These are phyloP conservation scores for Backusella tuberculispora DNA, from an alignment of 192 early-diverging fungal genomes.

Conservation along the genomic window DNA sequence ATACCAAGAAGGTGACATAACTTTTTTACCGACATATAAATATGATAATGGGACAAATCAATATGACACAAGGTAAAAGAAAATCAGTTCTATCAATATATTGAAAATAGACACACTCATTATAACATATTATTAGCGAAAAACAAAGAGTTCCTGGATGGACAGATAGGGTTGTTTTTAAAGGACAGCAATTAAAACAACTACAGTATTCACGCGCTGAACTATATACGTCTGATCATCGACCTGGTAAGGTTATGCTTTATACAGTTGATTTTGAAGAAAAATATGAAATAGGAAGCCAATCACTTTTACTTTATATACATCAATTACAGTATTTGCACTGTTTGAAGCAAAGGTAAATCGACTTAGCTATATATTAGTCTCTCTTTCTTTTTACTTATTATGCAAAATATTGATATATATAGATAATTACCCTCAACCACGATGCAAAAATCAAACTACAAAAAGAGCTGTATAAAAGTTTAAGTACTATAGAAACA, in stretches of 20 bases:
- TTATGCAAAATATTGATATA: background rate
- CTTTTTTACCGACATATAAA: conserved; percentile 82
- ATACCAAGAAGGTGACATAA: conserved; percentile 76
- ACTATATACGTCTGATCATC: conserved; percentile 73
- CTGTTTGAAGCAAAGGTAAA: conserved; percentile 43
- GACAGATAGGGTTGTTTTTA: conserved; percentile 70
- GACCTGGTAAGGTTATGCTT: conserved; percentile 55
- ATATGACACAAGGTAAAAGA: conserved; percentile 70
- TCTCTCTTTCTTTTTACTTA: conserved; percentile 22
- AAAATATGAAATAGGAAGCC: background rate
- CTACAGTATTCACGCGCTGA: conserved; percentile 60
- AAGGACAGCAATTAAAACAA: conserved; percentile 53
- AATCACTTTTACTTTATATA: conserved; percentile 12
- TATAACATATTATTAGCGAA: conserved; percentile 46
- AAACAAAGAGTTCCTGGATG: conserved; percentile 66
- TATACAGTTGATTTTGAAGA: background rate
- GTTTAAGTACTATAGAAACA: conserved; percentile 19
- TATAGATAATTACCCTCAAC: conserved; percentile 49
- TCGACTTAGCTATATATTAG: background rate
- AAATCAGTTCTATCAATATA: conserved; percentile 16
- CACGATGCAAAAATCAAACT: conserved; percentile 48
- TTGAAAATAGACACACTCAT: background rate
- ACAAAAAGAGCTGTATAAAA: conserved; percentile 56
- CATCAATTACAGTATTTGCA: conserved; percentile 25
- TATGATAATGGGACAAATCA: conserved; percentile 70